Percentiles rank a stretch among this genome's conserved stretches.
phyloP scores from a whole-genome alignment of 768 basidiomycete species.

The Exidia glandulosa region DNA sequence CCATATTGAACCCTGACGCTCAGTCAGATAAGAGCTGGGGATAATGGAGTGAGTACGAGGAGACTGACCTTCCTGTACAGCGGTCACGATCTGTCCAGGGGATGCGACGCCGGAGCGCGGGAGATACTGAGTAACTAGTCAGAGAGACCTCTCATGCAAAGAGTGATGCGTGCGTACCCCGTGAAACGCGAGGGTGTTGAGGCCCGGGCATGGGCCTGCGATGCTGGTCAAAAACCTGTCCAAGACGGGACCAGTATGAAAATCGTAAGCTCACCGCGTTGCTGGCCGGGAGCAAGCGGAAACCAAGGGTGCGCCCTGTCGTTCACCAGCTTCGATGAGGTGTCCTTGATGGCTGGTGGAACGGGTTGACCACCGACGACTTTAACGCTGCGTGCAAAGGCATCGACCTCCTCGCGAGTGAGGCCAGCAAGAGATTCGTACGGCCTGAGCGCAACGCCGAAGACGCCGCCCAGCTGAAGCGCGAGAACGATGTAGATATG shows the following conservation, averaged over 20 bases:
- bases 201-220: constrained; percentile 3
- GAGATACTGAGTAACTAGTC: not conserved
- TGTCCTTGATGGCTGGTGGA: not conserved
- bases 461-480: too few species aligned
- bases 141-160: not conserved
- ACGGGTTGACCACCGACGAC: not conserved
- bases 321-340: not conserved
- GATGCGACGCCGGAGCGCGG: constrained; percentile 3
- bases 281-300: not conserved
- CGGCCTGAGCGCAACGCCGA: too few species aligned
- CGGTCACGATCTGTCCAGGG: constrained; percentile 1
- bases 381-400: not conserved
- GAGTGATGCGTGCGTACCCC: not conserved
- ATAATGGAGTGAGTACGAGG: too few species aligned
- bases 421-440: constrained; percentile 4
- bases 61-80: constrained; percentile 5
- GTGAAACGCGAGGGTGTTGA: constrained; percentile 4
- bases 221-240: not conserved
- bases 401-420: not conserved
- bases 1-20: constrained; percentile 9
- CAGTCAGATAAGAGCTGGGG: too few species aligned
- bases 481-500: too few species aligned
- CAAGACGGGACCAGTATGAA: not conserved
- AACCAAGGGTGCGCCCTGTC: constrained; percentile 1
- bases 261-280: not conserved